phyloP scores from a whole-genome alignment of 768 basidiomycete genomes.

The Atractiella rhizophila region DNA sequence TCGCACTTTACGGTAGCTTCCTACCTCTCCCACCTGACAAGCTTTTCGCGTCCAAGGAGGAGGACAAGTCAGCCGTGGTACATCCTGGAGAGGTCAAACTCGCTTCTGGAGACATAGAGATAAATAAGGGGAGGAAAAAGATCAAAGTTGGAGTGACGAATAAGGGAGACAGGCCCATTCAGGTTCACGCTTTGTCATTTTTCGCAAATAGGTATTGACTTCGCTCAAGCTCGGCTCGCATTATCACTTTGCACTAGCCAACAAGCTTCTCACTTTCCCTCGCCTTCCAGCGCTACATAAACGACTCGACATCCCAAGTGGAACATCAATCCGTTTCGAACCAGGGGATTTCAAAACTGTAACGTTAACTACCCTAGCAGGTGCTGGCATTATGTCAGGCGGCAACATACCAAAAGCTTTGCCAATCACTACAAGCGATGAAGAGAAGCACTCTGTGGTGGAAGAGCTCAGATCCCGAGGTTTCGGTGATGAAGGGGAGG shows the following conservation, averaged over 20 bases:
- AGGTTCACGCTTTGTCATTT: slow-evolving; percentile 29
- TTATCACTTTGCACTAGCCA: slow-evolving; percentile 71
- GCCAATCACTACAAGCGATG: slow-evolving; percentile 2
- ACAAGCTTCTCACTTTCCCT: slow-evolving; percentile 55
- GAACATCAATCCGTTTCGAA: slow-evolving; percentile 89
- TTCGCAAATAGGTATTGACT: slow-evolving; percentile 2
- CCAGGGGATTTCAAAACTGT: slow-evolving; percentile 73
- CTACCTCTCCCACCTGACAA: slow-evolving; percentile 39
- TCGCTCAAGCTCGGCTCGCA: slow-evolving; percentile 68
- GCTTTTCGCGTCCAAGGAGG: not conserved
- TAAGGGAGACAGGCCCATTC: slow-evolving; percentile 75
- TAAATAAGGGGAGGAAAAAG: slow-evolving; percentile 50
- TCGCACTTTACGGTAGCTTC: slow-evolving; percentile 89
- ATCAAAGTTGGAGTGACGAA: slow-evolving; percentile 57
- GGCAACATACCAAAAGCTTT: slow-evolving; percentile 21
- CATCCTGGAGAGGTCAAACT: slow-evolving; percentile 50
- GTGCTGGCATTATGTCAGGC: slow-evolving; percentile 43
- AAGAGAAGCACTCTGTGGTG: slow-evolving; percentile 9
- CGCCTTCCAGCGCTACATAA: slow-evolving; percentile 53
- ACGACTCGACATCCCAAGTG: slow-evolving; percentile 73
- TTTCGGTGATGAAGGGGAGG: slow-evolving; percentile 47
- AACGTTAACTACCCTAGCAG: slow-evolving; percentile 51
- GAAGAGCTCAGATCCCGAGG: slow-evolving; percentile 30
- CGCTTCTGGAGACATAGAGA: slow-evolving; percentile 31
- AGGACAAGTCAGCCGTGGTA: slow-evolving; percentile 25